A percentile compares a stretch with the other conserved stretches of the same genome.
These are phyloP conservation scores for Pythium insidiosum DNA, from an alignment of 352 stramenopile genomes.

Conservation along the genomic window DNA sequence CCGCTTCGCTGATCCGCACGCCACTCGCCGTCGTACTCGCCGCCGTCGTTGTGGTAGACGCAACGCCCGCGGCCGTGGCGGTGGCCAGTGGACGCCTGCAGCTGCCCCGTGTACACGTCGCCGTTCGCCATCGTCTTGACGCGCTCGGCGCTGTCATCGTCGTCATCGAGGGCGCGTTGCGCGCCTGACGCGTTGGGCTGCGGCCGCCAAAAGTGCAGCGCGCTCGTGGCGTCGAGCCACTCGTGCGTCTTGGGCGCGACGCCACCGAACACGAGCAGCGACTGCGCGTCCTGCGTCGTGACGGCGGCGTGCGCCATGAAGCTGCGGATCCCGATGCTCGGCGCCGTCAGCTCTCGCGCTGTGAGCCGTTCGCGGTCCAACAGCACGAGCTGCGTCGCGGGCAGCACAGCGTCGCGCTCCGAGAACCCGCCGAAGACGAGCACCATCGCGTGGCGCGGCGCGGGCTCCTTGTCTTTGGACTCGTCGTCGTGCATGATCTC, in stretches of 20 bases:
- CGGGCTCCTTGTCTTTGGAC: neutral
- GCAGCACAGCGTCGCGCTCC: slow-evolving; percentile 4
- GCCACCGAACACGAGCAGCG: slow-evolving; percentile 56
- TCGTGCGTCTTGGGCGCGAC: slow-evolving; percentile 15
- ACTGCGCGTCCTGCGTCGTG: slow-evolving; percentile 25
- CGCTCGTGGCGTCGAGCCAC: slow-evolving; percentile 29
- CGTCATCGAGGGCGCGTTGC: no score
- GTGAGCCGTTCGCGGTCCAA: slow-evolving; percentile 23
- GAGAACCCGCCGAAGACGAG: slow-evolving; percentile 55
- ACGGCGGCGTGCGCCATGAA: slow-evolving; percentile 38
- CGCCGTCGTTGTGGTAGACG: slow-evolving; percentile 33
- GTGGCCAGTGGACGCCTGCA: slow-evolving; percentile 17
- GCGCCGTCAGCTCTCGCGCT: slow-evolving; percentile 20
- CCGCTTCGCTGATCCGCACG: slow-evolving; percentile 31
- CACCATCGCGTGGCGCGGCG: slow-evolving; percentile 14
- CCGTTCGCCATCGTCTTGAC: slow-evolving; percentile 45
- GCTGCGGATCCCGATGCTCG: slow-evolving; percentile 26
- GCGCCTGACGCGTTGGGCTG: no score
- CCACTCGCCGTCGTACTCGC: slow-evolving; percentile 71
- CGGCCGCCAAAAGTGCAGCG: slow-evolving; percentile 54
- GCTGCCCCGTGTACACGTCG: slow-evolving; percentile 65
- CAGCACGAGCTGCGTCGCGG: slow-evolving; percentile 11
- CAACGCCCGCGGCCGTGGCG: slow-evolving; percentile 62
- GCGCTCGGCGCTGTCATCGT: slow-evolving; percentile 18
- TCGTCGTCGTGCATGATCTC: slow-evolving; percentile 4